Conservation (phyloP, 129 eudicot species). For the Flaveria sonorensis region DNA sequence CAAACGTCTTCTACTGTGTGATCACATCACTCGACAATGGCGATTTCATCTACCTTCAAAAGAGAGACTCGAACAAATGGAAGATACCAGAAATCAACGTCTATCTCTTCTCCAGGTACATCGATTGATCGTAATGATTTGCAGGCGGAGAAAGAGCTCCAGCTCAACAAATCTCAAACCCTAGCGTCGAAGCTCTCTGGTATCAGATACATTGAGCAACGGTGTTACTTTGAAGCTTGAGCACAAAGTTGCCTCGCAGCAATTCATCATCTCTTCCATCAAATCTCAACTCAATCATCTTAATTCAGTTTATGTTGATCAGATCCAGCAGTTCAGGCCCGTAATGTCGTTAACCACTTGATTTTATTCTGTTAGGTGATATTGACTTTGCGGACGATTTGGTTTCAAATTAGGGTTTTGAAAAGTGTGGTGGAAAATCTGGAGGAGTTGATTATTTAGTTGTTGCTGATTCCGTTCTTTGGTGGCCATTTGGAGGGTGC, state of each 20-base stretch:
- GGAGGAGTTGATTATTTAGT: constrained; percentile 35
- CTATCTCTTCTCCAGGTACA: constrained; percentile 58
- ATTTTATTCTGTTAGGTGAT: background rate
- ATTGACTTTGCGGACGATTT: constrained; percentile 5
- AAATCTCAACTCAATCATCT: constrained; percentile 48
- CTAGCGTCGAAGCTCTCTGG: constrained; percentile 47
- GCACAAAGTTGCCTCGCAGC: constrained; percentile 47
- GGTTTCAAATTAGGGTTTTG: constrained; percentile 47
- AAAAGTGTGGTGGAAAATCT: constrained; percentile 47
- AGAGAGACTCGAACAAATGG: constrained; percentile 58
- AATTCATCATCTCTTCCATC: constrained; percentile 48
- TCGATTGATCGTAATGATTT: background rate
- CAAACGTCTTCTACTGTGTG: background rate
- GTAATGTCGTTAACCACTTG: background rate
- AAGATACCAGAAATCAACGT: constrained; percentile 49
- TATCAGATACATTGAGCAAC: constrained; percentile 45
- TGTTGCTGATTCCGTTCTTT: too few relatives aligned
- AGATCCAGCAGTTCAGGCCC: constrained; percentile 53
- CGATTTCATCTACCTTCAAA: constrained; percentile 54
- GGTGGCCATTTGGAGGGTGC: too few relatives aligned
- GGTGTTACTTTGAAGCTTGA: constrained; percentile 55
- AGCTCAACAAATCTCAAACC: constrained; percentile 41
- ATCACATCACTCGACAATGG: constrained; percentile 46
- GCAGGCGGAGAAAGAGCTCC: constrained; percentile 59
- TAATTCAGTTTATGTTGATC: constrained; percentile 25